Conservation (phyloP, 768 basidiomycete genomes). For the Coprinopsis strossmayeri region DNA sequence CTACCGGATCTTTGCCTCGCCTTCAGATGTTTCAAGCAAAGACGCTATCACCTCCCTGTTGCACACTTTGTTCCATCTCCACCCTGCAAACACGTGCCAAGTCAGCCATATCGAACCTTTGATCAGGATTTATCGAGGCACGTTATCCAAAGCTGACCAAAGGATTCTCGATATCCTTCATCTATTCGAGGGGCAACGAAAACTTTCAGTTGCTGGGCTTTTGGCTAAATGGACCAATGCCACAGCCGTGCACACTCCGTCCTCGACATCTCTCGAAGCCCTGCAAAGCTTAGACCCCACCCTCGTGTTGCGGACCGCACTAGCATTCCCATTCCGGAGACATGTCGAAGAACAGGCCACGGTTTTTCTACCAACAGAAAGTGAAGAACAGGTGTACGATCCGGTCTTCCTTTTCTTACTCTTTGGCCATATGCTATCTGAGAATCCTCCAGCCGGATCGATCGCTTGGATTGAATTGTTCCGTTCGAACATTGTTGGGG, state of each 20-base stretch:
- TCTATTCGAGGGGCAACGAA: constrained; percentile 69
- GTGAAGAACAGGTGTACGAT: constrained; percentile 58
- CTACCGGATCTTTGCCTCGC: constrained; percentile 33
- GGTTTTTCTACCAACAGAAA: constrained; percentile 15
- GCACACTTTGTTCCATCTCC: constrained; percentile 60
- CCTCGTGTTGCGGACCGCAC: constrained; percentile 62
- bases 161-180: constrained; percentile 69
- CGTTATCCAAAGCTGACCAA: constrained; percentile 57
- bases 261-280: constrained; percentile 52
- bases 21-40: constrained; percentile 25
- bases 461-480: constrained; percentile 85
- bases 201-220: constrained; percentile 55
- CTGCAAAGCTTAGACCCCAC: constrained; percentile 65
- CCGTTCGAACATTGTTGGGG: constrained; percentile 68
- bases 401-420: constrained; percentile 69
- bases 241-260: constrained; percentile 28
- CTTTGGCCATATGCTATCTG: constrained; percentile 58
- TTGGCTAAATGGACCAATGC: constrained; percentile 55
- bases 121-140: constrained; percentile 67
- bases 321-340: constrained; percentile 65
- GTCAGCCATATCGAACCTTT: constrained; percentile 77
- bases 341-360: constrained; percentile 29
- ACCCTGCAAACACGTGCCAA: constrained; percentile 83
- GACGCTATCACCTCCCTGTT: constrained; percentile 48
- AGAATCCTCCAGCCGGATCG: constrained; percentile 49